Evolutionary conservation across 2,329 filamentous ascomycete species (phyloP).

Genomic region (Colletotrichum tropicale): DNA sequence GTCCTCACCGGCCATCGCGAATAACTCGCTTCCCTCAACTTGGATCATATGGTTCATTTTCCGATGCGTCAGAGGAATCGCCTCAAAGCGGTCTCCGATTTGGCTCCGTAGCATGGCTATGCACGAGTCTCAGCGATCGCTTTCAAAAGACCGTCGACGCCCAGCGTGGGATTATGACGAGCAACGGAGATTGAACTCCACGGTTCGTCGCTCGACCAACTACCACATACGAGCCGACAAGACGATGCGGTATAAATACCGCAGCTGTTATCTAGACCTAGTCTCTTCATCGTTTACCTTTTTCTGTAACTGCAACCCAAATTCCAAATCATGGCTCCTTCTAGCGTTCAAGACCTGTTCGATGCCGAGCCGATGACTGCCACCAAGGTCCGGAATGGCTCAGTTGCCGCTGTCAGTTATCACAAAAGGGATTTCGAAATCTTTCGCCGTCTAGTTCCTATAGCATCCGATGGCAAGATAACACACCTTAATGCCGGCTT

Average conservation of each 20-base stretch:
- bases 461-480: constrained; percentile 15
- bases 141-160: neutral
- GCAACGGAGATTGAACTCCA: neutral
- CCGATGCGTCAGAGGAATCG: neutral
- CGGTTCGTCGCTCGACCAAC: neutral
- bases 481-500: constrained; percentile 34
- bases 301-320: neutral
- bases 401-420: neutral
- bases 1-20: neutral
- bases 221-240: neutral
- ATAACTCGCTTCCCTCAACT: neutral
- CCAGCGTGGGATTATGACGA: neutral
- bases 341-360: neutral
- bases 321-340: neutral
- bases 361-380: neutral
- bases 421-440: constrained; percentile 15
- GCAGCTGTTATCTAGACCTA: neutral
- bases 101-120: neutral
- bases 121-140: neutral
- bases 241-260: neutral
- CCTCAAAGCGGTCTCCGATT: neutral
- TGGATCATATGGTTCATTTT: neutral
- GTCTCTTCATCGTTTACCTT: neutral
- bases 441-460: constrained; percentile 25
- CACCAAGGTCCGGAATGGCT: neutral